Conservation (phyloP, 2,329 filamentous ascomycete species). For the Aspergillus sp. region DNA sequence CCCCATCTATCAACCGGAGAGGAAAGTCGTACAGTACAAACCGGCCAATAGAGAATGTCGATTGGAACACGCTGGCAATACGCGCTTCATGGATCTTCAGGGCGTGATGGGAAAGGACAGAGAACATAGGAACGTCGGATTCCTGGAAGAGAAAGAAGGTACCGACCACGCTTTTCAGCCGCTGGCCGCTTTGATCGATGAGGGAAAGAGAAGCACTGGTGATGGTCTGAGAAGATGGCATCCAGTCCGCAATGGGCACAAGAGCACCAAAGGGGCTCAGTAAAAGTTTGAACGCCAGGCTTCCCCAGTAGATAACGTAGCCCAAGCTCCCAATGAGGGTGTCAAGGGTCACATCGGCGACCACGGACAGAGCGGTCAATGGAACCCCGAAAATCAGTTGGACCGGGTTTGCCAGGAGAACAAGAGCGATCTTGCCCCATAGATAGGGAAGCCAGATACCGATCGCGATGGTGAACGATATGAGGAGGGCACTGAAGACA, state of each 20-base stretch:
- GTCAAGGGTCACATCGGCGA: constrained; percentile 80
- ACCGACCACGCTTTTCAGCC: constrained; percentile 36
- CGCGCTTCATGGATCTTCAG: constrained; percentile 59
- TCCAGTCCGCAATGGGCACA: constrained; percentile 34
- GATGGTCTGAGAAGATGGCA: constrained; percentile 34
- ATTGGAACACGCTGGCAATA: constrained; percentile 42
- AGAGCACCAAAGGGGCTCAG: constrained; percentile 34
- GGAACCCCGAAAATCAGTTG: constrained; percentile 65
- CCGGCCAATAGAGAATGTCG: constrained; percentile 38
- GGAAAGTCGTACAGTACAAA: constrained; percentile 44
- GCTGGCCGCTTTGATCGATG: constrained; percentile 40
- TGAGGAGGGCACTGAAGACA: constrained; percentile 87
- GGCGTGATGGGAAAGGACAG: constrained; percentile 70
- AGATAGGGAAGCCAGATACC: constrained; percentile 92
- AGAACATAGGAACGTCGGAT: constrained; percentile 72
- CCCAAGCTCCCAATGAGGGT: constrained; percentile 64
- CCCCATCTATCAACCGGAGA: constrained; percentile 28
- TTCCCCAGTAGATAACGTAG: constrained; percentile 42
- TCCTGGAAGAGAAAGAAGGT: constrained; percentile 43
- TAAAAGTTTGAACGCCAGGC: constrained; percentile 29
- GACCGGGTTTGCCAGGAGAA: constrained; percentile 75
- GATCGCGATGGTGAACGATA: constrained; percentile 78
- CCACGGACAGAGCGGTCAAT: constrained; percentile 66
- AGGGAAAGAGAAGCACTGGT: constrained; percentile 41
- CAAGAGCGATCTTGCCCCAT: constrained; percentile 78